Base-by-base conservation (phyloP, 371 early-diverging fungal species). In the Syncephalastrum contaminatum region DNA sequence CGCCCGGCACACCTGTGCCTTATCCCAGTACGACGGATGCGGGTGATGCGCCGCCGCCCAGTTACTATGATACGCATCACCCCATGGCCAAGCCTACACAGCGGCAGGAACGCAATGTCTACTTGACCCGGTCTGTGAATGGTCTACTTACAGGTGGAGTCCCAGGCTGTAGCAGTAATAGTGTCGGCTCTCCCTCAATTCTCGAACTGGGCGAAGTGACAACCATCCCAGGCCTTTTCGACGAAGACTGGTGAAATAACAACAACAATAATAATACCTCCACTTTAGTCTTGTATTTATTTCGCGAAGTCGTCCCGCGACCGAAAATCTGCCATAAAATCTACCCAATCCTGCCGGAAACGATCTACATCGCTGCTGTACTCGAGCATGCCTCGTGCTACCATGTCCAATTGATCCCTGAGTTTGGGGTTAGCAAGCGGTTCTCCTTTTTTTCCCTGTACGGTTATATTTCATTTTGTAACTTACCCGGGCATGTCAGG, bases 311-410 rank as follows among this genome's bases (percentile, higher is more conserved):
- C 63, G 44, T 58, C 58, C 12, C 21, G 43, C 4, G 58, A 46
- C 18, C 58, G 53, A 30, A 75, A 72, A 50, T 75, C 76, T 30
- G 96, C 90, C 66, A 98, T 72, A 68, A 98, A 98, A 75, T 98
- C 99, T 49, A 93, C 86, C 57, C 97, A 73, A 59, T 92, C 91
- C 51, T 80, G 69, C 69, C 93, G 93, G 77, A 97, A 97, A 59
- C 82, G 81, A 39, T 77, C 73, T 51, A 82, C 56, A 57, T 97
- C 96, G 40, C 85, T 81, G 66, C 88, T 84, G 54, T 83, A 84
- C 58, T 85, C 84, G 62, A 94, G 89, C 76, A 97, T 75, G 10
- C 95, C 97, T 54, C 79, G 66, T 3, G 94, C 94, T 64, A 98
- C 89, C 40, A 82, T 75, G 50, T 82, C 80, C 54, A 97, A 81